A percentile compares a stretch with the other conserved stretches of the same genome.
These are phyloP conservation scores for Meyerozyma carpophila DNA, from an alignment of 1,139 yeast genomes.

Conservation along the genomic window DNA sequence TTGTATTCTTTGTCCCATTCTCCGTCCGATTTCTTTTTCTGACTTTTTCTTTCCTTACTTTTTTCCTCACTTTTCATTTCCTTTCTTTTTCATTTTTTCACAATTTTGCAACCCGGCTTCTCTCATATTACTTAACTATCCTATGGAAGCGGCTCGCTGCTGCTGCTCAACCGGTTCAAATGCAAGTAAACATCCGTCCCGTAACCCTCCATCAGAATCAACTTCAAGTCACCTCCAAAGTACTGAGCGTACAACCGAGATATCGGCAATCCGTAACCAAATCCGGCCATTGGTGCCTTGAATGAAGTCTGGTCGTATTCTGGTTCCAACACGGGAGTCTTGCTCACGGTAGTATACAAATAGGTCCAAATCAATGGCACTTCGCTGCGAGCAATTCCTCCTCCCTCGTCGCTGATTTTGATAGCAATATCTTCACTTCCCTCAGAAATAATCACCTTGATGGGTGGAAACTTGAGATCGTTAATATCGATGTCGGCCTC, in stretches of 20 bases:
- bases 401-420: slow-evolving; percentile 90
- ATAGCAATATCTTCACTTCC: slow-evolving; percentile 93
- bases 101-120: neutral
- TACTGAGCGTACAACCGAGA: slow-evolving; percentile 82
- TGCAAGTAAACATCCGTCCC: slow-evolving; percentile 92
- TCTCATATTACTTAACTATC: neutral
- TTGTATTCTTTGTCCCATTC: too few relatives aligned
- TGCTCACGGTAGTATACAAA: slow-evolving; percentile 80
- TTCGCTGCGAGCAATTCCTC: slow-evolving; percentile 84
- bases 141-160: slow-evolving; percentile 43
- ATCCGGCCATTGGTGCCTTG: slow-evolving; percentile 92
- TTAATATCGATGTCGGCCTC: slow-evolving; percentile 48
- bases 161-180: slow-evolving; percentile 52
- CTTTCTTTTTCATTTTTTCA: neutral
- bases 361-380: slow-evolving; percentile 89
- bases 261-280: slow-evolving; percentile 88
- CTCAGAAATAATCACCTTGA: slow-evolving; percentile 83
- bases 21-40: too few relatives aligned
- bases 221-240: slow-evolving; percentile 84
- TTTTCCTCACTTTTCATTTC: neutral
- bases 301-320: slow-evolving; percentile 52
- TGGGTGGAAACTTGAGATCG: slow-evolving; percentile 73
- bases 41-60: neutral
- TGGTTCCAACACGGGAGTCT: slow-evolving; percentile 63
- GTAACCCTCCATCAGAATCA: slow-evolving; percentile 89